Evolutionary conservation across 106 monocot genomes (phyloP).

Genomic region (Dendrobium officinale): DNA sequence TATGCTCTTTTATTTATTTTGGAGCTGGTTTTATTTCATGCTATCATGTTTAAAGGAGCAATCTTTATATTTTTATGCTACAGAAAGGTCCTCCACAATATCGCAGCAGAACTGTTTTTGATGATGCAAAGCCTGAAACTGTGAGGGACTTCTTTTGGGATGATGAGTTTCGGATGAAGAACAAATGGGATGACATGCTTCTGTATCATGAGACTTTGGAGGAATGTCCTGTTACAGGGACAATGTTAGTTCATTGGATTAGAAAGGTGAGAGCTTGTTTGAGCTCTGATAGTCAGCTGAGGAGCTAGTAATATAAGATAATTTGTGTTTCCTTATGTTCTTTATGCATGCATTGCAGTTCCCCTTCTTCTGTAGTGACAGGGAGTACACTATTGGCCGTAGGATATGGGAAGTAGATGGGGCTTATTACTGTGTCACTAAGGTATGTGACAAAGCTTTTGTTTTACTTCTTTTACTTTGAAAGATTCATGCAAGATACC

Average conservation of each 20-base stretch:
- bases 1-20: not conserved
- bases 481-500: not conserved
- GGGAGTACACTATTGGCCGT: constrained; percentile 81
- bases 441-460: constrained; percentile 33
- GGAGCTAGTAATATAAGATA: not conserved
- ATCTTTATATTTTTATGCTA: constrained; percentile 9
- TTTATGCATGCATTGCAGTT: constrained; percentile 40
- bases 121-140: constrained; percentile 63
- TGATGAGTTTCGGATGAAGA: constrained; percentile 65
- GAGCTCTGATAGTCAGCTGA: not conserved
- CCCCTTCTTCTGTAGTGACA: constrained; percentile 88
- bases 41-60: not conserved
- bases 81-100: constrained; percentile 79
- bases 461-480: not conserved
- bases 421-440: constrained; percentile 79
- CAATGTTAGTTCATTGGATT: constrained; percentile 77
- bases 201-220: constrained; percentile 61
- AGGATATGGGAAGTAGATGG: constrained; percentile 64
- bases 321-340: constrained; percentile 1
- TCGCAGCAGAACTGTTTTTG: constrained; percentile 82
- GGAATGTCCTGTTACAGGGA: constrained; percentile 68
- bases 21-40: not conserved
- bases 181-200: constrained; percentile 97
- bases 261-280: constrained; percentile 49
- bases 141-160: constrained; percentile 96